Evolutionary conservation across 1,284 basidiomycete species (phyloP).

Genomic region (Ustilago cynodontis): DNA sequence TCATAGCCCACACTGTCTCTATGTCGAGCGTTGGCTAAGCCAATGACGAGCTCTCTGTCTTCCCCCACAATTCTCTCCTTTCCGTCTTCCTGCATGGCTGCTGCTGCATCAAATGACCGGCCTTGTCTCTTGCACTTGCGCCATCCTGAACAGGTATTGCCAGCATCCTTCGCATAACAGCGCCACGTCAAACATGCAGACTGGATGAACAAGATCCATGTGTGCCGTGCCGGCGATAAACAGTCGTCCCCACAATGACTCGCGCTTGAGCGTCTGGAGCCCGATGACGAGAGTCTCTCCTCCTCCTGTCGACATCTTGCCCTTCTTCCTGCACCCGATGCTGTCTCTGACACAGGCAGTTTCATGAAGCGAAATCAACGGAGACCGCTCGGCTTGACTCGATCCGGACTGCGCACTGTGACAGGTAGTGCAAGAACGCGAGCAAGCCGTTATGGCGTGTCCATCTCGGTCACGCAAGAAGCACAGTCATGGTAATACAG

Average conservation of each 20-base stretch:
- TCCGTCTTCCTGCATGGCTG: neutral
- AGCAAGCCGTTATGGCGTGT: conserved; percentile 11
- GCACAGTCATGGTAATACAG: conserved; percentile 9
- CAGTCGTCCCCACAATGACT: conserved; percentile 4
- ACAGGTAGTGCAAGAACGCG: neutral
- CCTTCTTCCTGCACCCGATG: neutral
- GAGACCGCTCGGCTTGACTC: conserved; percentile 17
- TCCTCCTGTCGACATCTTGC: neutral
- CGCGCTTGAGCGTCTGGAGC: conserved; percentile 44
- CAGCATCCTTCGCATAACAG: conserved; percentile 8
- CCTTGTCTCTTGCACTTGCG: conserved; percentile 10
- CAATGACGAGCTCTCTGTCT: conserved; percentile 2
- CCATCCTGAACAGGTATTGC: conserved; percentile 13
- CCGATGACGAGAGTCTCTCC: conserved; percentile 20
- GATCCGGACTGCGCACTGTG: conserved; percentile 1
- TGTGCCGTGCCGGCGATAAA: conserved; percentile 8
- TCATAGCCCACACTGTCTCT: conserved; percentile 8
- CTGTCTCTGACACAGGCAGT: neutral
- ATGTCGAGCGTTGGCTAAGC: conserved; percentile 6
- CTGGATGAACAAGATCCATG: neutral
- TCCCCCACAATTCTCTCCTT: neutral
- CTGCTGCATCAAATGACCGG: neutral
- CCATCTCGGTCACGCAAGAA: conserved; percentile 37
- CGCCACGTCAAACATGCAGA: neutral
- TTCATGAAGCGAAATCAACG: neutral